phyloP scores from a whole-genome alignment of 176 grass and related monocot genomes.

The Dactylis glomerata region DNA sequence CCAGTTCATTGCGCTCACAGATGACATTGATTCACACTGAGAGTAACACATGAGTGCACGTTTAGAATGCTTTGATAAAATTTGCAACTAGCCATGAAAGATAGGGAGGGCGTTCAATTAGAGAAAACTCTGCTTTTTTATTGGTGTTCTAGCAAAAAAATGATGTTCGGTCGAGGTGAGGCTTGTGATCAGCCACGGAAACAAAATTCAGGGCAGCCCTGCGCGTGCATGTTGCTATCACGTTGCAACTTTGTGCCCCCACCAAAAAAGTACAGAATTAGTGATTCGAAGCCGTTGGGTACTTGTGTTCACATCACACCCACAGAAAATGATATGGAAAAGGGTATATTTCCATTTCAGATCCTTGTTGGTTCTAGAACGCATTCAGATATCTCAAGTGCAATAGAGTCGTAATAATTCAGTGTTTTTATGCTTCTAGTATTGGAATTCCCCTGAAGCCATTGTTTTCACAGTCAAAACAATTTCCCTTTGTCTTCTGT shows the following conservation, averaged over 20 bases:
- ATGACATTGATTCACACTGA: neutral
- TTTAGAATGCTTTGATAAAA: neutral
- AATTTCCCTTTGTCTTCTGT: neutral
- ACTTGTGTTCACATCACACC: neutral
- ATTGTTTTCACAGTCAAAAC: neutral
- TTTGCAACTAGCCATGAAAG: neutral
- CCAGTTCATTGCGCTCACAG: neutral
- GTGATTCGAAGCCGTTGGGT: neutral
- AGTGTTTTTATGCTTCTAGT: neutral
- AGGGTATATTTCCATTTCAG: neutral
- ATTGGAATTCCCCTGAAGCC: neutral
- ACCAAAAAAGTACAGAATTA: neutral
- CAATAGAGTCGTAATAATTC: neutral
- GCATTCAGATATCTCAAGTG: neutral
- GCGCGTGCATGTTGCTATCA: conserved; percentile 21
- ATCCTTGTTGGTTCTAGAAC: neutral
- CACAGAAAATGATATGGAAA: neutral
- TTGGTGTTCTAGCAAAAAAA: neutral
- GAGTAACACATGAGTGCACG: neutral
- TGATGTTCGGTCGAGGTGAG: neutral
- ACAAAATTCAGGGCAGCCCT: neutral
- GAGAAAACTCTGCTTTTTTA: neutral
- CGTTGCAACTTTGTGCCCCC: conserved; percentile 20
- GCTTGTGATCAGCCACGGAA: conserved; percentile 11
- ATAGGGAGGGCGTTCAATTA: neutral